phyloP scores from a whole-genome alignment of 768 basidiomycete species.

The Tulasnella sp. region DNA sequence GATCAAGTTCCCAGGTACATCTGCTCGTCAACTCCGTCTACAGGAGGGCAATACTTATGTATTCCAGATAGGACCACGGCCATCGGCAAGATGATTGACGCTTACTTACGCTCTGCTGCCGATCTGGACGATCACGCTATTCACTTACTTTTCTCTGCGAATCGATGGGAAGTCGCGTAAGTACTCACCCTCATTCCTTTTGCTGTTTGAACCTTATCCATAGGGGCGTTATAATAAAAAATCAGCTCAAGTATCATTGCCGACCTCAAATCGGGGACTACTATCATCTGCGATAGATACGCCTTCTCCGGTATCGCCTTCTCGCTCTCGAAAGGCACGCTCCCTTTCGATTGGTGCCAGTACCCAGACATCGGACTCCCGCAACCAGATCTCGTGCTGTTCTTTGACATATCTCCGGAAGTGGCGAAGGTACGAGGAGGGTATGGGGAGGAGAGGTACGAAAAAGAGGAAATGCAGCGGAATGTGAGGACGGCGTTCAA shows the following conservation, averaged over 20 bases:
- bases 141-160: constrained; percentile 92
- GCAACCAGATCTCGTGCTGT: constrained; percentile 76
- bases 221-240: too few relatives aligned
- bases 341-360: constrained; percentile 75
- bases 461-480: constrained; percentile 64
- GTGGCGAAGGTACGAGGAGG: constrained; percentile 59
- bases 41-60: background rate
- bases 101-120: constrained; percentile 71
- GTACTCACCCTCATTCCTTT: constrained; percentile 21
- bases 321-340: constrained; percentile 33
- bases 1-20: constrained; percentile 81
- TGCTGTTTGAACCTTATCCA: too few relatives aligned
- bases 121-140: constrained; percentile 88
- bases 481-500: constrained; percentile 52
- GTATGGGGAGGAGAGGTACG: constrained; percentile 82
- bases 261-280: constrained; percentile 50
- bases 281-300: constrained; percentile 84
- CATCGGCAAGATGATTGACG: constrained; percentile 88
- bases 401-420: constrained; percentile 72
- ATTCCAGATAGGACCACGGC: constrained; percentile 74
- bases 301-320: constrained; percentile 96
- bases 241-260: constrained; percentile 51
- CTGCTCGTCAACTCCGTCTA: background rate
- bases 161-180: constrained; percentile 91
- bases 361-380: constrained; percentile 82